Percentiles rank a stretch among this genome's conserved stretches.
These are phyloP conservation scores for Artemisia annua DNA, from an alignment of 129 eudicot species.

Conservation along the genomic window DNA sequence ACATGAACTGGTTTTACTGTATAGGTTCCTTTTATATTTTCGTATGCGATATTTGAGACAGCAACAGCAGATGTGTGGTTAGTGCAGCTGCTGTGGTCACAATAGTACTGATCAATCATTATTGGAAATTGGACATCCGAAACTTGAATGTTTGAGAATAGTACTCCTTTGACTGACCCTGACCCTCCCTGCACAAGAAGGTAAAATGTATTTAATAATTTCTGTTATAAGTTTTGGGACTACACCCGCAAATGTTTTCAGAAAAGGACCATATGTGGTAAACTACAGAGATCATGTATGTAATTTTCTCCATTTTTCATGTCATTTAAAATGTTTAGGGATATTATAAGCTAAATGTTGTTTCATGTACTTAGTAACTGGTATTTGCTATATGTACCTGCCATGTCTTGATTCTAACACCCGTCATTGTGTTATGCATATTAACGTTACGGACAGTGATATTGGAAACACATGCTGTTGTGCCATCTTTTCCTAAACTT, in stretches of 20 bases:
- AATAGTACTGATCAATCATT: conserved; percentile 76
- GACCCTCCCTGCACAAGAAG: too few relatives aligned
- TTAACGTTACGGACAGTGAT: conserved; percentile 61
- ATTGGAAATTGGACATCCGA: conserved; percentile 59
- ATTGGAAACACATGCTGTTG: conserved; percentile 92
- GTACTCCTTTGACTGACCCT: too few relatives aligned
- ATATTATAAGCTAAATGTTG: neutral
- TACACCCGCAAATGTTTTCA: conserved; percentile 30
- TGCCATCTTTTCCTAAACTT: conserved; percentile 71
- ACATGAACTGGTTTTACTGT: conserved; percentile 75
- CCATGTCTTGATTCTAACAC: conserved; percentile 91
- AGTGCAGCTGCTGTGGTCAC: conserved; percentile 66
- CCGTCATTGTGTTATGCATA: conserved; percentile 72
- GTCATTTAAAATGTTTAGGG: neutral
- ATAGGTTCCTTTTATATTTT: conserved; percentile 69
- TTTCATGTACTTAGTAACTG: neutral
- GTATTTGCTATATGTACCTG: conserved; percentile 45
- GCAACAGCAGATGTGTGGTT: conserved; percentile 67
- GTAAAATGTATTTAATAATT: conserved; percentile 17
- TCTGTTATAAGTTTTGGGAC: conserved; percentile 1
- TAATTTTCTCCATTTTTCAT: too few relatives aligned
- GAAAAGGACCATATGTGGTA: too few relatives aligned
- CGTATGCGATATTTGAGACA: conserved; percentile 53
- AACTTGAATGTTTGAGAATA: too few relatives aligned
- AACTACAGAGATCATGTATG: too few relatives aligned